Evolutionary conservation across 2,329 filamentous ascomycete species (phyloP), one percentile per base, ranked within the genome.

Genomic region (Botrytis paeoniae): DNA sequence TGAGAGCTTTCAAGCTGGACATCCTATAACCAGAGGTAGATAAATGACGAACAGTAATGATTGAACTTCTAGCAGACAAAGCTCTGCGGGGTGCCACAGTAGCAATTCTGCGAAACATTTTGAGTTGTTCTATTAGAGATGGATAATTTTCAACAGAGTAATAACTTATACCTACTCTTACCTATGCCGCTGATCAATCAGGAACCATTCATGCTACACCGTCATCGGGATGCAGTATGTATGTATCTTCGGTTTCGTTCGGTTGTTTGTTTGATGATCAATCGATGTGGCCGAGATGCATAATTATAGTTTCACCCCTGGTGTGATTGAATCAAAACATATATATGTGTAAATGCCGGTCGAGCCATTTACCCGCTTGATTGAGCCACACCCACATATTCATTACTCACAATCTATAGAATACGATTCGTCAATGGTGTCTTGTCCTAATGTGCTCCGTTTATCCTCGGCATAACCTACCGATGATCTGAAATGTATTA

Each of bases 91-190:
- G 79, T 35, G 75, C 73, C 41, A 73, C 74, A 63, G 75, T 73
- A 37, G 77, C 76, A 60, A 78, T 75, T 76, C 77, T 78, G 74
- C 80, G 79, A 66, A 80, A 73, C 79, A 81, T 81, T 54, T 65
- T 80, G 73, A 66, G 70, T 63, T 32, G 29, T 60, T 62, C 25
- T 41, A 16, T 66, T 48, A 37, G 29, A 70, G 69, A 63, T 70
- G 51, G 29, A 64, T 16, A 2, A 57, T 59, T 51, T 14, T 71
- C 62, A 74, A n/a, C 41, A 61, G 20, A 51, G 32, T 1, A 14
- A 29, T 14, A 12, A 45, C 12, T 39, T 48, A 20, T 41, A 72
- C 18, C 29, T 69, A 2, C 45, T 7, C 35, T n/a, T 57, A 51
- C 69, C 57, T 72, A 39, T 57, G 54, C n/a, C 43, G 68, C 54